These are phyloP conservation scores for Phytophthora ohioensis DNA, from an alignment of 352 stramenopile genomes.

Conservation along the genomic window DNA sequence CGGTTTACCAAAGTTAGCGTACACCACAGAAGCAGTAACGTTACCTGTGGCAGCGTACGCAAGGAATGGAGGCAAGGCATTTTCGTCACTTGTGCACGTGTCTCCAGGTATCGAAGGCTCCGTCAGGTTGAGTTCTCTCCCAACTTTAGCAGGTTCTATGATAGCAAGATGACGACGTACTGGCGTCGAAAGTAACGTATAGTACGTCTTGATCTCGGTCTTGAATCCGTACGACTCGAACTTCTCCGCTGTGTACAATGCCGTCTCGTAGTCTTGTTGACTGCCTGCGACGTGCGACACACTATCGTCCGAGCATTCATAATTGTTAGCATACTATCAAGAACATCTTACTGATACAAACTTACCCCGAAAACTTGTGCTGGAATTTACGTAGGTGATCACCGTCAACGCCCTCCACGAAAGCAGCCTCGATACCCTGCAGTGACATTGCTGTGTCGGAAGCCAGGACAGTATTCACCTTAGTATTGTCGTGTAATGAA, in stretches of 20 bases:
- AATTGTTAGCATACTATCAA: constrained; percentile 1
- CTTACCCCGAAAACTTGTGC: constrained; percentile 47
- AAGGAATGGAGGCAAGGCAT: constrained; percentile 75
- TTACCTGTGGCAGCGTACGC: constrained; percentile 80
- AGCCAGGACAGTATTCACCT: background rate
- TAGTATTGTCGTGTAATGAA: background rate
- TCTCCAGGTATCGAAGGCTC: constrained; percentile 61
- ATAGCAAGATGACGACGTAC: constrained; percentile 47
- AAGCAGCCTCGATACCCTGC: constrained; percentile 22
- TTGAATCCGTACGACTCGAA: constrained; percentile 61
- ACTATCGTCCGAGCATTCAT: background rate
- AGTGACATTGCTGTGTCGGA: background rate
- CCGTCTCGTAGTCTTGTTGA: constrained; percentile 48
- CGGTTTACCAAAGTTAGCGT: constrained; percentile 84
- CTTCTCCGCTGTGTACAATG: constrained; percentile 53
- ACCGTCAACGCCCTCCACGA: constrained; percentile 32
- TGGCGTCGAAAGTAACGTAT: constrained; percentile 71
- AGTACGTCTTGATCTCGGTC: constrained; percentile 63
- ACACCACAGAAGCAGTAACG: constrained; percentile 72
- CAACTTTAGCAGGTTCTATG: constrained; percentile 36
- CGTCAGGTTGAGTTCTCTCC: constrained; percentile 55
- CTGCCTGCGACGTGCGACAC: constrained; percentile 45
- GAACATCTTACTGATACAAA: background rate
- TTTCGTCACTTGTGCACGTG: constrained; percentile 54
- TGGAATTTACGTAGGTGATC: constrained; percentile 44